Conservation (phyloP, 192 early-diverging fungal species). For the Martensiomyces pterosporus region DNA sequence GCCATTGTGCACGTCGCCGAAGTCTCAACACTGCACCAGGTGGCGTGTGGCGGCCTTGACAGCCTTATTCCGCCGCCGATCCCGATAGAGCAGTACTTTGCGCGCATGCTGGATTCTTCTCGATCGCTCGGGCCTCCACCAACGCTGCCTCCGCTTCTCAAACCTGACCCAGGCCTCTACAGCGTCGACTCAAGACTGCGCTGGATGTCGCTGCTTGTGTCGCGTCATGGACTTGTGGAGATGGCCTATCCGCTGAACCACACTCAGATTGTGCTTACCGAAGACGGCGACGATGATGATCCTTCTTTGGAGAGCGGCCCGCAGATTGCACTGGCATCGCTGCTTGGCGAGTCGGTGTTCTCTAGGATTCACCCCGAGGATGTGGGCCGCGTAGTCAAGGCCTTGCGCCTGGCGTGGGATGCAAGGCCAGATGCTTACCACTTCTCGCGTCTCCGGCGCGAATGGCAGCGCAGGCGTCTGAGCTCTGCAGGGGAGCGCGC, state of each 20-base stretch:
- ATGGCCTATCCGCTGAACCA: constrained; percentile 43
- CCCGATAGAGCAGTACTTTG: constrained; percentile 39
- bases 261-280: constrained; percentile 17
- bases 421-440: constrained; percentile 47
- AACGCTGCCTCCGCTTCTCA: constrained; percentile 21
- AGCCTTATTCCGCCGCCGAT: constrained; percentile 38
- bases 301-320: constrained; percentile 12
- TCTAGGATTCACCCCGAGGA: constrained; percentile 48
- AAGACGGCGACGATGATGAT: constrained; percentile 8
- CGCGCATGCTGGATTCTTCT: constrained; percentile 11
- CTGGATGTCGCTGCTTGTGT: constrained; percentile 46
- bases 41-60: constrained; percentile 28
- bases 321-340: constrained; percentile 30
- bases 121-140: constrained; percentile 33
- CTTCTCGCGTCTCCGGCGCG: constrained; percentile 46
- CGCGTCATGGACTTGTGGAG: constrained; percentile 50
- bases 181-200: constrained; percentile 13
- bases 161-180: constrained; percentile 1
- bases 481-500: constrained; percentile 12
- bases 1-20: constrained; percentile 48
- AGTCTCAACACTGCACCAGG: constrained; percentile 46
- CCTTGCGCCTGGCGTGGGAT: constrained; percentile 46
- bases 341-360: constrained; percentile 46
- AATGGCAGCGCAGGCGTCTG: constrained; percentile 44
- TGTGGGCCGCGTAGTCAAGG: constrained; percentile 40